Evolutionary conservation across 176 grass and related monocot genomes (phyloP), one percentile per base, ranked within the genome.

Genomic region (Neostapfia colusana): DNA sequence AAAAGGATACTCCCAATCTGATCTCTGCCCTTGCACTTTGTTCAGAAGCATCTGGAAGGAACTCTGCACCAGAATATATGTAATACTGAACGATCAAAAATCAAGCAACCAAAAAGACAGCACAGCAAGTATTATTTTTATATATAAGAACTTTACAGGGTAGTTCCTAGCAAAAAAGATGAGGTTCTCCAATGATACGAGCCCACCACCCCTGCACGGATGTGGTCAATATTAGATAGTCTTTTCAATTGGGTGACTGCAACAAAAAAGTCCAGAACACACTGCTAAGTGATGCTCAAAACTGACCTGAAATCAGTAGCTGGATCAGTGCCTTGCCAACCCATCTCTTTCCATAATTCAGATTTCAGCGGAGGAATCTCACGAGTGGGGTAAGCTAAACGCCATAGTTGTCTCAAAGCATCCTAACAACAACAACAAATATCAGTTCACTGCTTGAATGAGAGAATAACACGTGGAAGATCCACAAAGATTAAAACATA

Each of bases 321-420:
- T 58, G 95, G 95, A 48, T 98, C 95, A 51, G 54, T 89, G 54
- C 95, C 95, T 90, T 98, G 95, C 95, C 95, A 98, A 75, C 95
- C 95, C 95, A 98, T 98, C 55, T 94, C 87, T 82, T 94, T 98
- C 95, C 95, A 98, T 55, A 85, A 77, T 82, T 98, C 89, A n/a
- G 95, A 98, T 92, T 94, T 94, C 31, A 93, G 79, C 35, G 91
- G 82, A 71, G 95, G 95, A 74, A 91, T 84, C 60, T 82, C 76
- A 4, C 76, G 85, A 77, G 74, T 72, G 37, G 91, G 91, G 64
- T 91, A 94, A 75, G 95, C 88, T 48, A 91, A 83, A 60, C 51
- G 87, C 95, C 95, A 98, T 8, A 98, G 89, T 81, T 98, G 91
- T 48, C 84, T 94, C 76, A 98, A 76, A 28, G 89, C 91, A 70